phyloP scores from a whole-genome alignment of 225 moss, liverwort and hornwort genomes.

The Polytrichum commune region DNA sequence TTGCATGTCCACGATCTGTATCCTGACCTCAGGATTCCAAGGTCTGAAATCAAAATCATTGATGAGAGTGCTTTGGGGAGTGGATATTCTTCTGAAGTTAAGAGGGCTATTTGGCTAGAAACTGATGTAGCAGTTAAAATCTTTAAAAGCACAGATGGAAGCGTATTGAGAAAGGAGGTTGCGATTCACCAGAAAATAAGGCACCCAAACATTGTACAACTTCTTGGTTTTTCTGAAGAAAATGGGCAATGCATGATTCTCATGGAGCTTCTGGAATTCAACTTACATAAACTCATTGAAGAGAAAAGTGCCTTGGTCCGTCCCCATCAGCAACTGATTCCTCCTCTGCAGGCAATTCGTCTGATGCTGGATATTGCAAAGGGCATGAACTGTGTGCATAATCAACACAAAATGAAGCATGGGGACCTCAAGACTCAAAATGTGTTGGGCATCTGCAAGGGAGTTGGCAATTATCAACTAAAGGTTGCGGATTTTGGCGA shows the following conservation, averaged over 20 bases:
- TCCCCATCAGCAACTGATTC: neutral
- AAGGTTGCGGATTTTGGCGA: constrained; percentile 25
- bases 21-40: neutral
- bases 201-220: constrained; percentile 16
- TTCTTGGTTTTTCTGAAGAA: constrained; percentile 6
- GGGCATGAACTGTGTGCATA: constrained; percentile 23
- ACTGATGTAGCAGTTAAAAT: constrained; percentile 16
- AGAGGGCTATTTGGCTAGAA: constrained; percentile 11
- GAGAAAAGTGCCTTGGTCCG: neutral
- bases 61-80: neutral
- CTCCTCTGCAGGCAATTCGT: constrained; percentile 6
- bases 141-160: neutral
- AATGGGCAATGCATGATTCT: constrained; percentile 12
- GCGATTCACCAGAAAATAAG: constrained; percentile 1
- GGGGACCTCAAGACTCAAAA: constrained; percentile 25
- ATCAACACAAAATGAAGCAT: neutral
- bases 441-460: neutral
- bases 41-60: constrained; percentile 2
- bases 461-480: neutral
- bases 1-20: too few relatives aligned
- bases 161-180: neutral
- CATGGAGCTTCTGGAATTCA: constrained; percentile 27
- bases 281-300: constrained; percentile 9
- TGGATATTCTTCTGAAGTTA: constrained; percentile 9
- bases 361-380: constrained; percentile 19